Evolutionary conservation across 2,329 filamentous ascomycete species (phyloP).

Genomic region (Aspergillus aculeatus): DNA sequence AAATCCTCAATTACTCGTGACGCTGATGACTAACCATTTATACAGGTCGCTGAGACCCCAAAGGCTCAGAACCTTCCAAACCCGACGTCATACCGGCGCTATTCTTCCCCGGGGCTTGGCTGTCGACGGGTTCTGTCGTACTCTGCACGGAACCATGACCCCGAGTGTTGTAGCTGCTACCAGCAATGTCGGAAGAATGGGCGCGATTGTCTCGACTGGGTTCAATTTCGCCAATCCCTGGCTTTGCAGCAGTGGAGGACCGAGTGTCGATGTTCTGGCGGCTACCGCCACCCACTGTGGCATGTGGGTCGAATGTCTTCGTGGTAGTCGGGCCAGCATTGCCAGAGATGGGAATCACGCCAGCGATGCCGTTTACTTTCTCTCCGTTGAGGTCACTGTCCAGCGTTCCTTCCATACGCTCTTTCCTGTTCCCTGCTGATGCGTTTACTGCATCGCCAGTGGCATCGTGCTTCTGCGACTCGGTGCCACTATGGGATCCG

Average conservation of each 20-base stretch:
- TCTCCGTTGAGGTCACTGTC: not conserved
- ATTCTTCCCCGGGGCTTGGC: not conserved
- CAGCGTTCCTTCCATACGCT: not conserved
- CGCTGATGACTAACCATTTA: not conserved
- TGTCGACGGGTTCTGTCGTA: not conserved
- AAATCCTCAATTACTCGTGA: too few relatives aligned
- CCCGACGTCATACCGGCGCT: not conserved
- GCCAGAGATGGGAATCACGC: conserved; percentile 2
- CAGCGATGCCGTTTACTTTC: conserved; percentile 4
- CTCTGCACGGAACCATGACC: not conserved
- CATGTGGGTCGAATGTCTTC: conserved; percentile 2
- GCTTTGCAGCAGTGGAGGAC: not conserved
- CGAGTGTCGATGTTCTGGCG: not conserved
- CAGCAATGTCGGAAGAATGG: not conserved
- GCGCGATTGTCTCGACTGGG: not conserved
- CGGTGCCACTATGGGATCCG: not conserved
- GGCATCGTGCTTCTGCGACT: not conserved
- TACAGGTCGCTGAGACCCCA: not conserved
- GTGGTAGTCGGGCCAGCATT: conserved; percentile 3
- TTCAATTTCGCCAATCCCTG: not conserved
- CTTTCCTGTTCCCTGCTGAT: not conserved
- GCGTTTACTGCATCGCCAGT: not conserved
- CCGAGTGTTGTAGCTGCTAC: conserved; percentile 1
- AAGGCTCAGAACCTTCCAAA: not conserved
- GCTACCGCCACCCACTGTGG: not conserved